A percentile compares a stretch with the other conserved stretches of the same genome.
These are phyloP conservation scores for Trichaptum fuscoviolaceum DNA, from an alignment of 768 basidiomycete genomes.

Conservation along the genomic window DNA sequence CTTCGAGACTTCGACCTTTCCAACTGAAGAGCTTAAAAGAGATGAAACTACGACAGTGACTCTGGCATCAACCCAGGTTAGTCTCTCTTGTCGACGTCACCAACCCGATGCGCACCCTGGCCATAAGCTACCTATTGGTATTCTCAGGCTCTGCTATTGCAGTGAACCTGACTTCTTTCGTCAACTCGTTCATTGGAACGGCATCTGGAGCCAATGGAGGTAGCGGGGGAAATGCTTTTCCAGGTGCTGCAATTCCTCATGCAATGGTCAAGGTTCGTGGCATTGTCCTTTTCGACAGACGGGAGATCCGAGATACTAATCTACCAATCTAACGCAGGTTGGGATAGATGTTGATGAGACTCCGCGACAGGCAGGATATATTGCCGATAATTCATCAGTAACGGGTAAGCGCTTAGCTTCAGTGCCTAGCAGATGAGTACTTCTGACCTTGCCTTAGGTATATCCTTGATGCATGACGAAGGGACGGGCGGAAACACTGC, in stretches of 20 bases:
- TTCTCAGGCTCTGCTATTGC: background rate
- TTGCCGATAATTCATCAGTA: conserved; percentile 34
- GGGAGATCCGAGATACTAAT: background rate
- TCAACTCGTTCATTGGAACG: conserved; percentile 48
- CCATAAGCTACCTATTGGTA: background rate
- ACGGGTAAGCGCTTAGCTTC: conserved; percentile 12
- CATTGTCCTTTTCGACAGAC: background rate
- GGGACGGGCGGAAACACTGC: conserved; percentile 48
- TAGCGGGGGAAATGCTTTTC: conserved; percentile 46
- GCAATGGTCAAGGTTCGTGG: conserved; percentile 44
- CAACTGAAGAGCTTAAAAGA: background rate
- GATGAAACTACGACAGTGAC: background rate
- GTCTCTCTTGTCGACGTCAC: background rate
- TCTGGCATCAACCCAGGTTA: background rate
- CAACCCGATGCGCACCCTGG: background rate
- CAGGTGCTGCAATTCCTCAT: conserved; percentile 45
- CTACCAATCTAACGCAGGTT: conserved; percentile 25
- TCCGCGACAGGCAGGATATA: conserved; percentile 46
- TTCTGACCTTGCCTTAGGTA: conserved; percentile 29
- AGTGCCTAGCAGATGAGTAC: conserved; percentile 13
- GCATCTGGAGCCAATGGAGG: conserved; percentile 39
- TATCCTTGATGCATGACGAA: conserved; percentile 50
- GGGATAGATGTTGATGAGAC: conserved; percentile 46
- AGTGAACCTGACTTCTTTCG: conserved; percentile 37
- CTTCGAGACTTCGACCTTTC: background rate